Base-by-base conservation (phyloP, 1,284 basidiomycete species). In the Stereum hirsutum region DNA sequence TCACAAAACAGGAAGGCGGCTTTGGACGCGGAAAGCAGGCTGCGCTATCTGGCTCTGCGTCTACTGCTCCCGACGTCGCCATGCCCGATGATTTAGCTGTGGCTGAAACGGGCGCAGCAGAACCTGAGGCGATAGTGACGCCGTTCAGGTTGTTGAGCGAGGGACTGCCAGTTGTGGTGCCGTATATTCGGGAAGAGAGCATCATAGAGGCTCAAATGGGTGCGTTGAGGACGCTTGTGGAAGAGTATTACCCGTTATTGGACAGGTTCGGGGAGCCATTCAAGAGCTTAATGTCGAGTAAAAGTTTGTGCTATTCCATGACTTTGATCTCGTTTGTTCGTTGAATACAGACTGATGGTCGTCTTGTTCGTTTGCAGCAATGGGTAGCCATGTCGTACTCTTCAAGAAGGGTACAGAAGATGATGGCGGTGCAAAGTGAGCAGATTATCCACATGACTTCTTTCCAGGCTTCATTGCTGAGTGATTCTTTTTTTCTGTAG, bases 121-220 rank as follows among this genome's bases (percentile, higher is more conserved):
- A 8, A 2, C 15, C 19, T 3, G 57, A 58, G 45, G 50, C 48
- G 35, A 70, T 69, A 6, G 58, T 62, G 36, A 68, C 78, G 37
- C 76, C 86, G 45, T 89, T 85, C 60, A 74, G 86, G 19, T 77
- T 96, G 31, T 75, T 95, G 26, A 79, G 79, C 27, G 96, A 98
- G 57, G 93, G 91, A 1, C 61, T 97, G 10, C 75, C 82, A 6
- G 84, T 89, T 34, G 71, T 98, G 33, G 63, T 94, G 17, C 88
- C 90, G 1, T 92, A 84, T 59, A 65, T 94, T 42, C 72, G 83
- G 15, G 69, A 76, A 5, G 64, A 63, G 30, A 68, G 74, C 7
- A 78, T 98, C 48, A 59, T 91, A 39, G 62, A 65, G 6, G 81
- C 73, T 2, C 72, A 79, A 43, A 52, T 89, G 28, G 60, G 59